Evolutionary conservation across 257 asterid genomes (phyloP), one percentile per base, ranked within the genome.

Genomic region (Galeopsis tetrahit): DNA sequence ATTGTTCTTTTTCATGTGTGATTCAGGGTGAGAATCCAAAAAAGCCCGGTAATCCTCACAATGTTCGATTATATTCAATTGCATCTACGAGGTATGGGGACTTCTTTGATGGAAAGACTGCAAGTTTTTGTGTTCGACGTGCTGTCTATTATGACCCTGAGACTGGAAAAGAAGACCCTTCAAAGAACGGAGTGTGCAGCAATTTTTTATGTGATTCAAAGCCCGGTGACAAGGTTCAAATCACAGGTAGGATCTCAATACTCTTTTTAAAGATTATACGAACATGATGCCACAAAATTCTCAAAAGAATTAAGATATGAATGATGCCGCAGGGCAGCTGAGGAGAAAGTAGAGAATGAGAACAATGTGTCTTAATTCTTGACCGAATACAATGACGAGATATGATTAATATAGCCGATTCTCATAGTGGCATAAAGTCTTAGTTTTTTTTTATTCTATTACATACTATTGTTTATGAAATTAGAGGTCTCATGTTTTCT

Each of bases 11-110:
- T 60, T 21, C 32, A 36, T 59, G 13, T 52, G 34, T 68, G 39
- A 28, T 79, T 61, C 84, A 91, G 97, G 97, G 97, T 14, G 97
- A 93, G 83, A 91, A 91, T 72, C 98, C 98, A 2, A 89, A 91
- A 79, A 93, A 91, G 78, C 96, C 97, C 33, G 98, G 96, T n/a
- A 83, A 69, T 39, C 96, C 97, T 28, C 83, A 93, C 72, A 94
- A 83, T 79, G 97, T 94, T 75, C 89, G 96, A 66, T 80, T 91
- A 60, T 94, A 89, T 63, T 89, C 99, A 52, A 94, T 94, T 83
- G 96, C 97, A 70, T 94, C 99, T 28, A 85, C 97, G 48, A 81
- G 99, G 77, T 92, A 94, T 68, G 97, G 97, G 4, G 96, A 94
- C 85, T 78, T 49, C 66, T 91, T 94, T 69, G 97, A 91, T 76